phyloP scores from a whole-genome alignment of 169 alveolate species.

The Plasmodium vivax region DNA sequence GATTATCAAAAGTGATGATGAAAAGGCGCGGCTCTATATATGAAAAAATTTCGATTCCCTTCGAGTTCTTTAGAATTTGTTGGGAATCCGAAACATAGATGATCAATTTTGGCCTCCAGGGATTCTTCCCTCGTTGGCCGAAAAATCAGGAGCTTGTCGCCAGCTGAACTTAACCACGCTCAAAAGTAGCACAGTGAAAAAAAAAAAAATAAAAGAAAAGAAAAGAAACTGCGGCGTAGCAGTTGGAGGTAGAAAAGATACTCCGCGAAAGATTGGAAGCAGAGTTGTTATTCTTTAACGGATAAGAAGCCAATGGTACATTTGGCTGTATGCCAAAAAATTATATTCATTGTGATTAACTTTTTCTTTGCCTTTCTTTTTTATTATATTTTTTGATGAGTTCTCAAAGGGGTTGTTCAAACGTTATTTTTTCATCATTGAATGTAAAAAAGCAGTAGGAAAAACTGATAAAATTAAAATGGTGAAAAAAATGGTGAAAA shows the following conservation, averaged over 20 bases:
- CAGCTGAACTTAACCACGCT: slow-evolving; percentile 61
- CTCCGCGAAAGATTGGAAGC: background rate
- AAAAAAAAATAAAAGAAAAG: background rate
- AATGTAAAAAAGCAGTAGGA: background rate
- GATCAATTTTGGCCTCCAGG: slow-evolving; percentile 13
- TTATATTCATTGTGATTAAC: no score
- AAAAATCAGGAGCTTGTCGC: slow-evolving; percentile 59
- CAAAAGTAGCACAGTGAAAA: background rate
- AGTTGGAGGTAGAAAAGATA: no score
- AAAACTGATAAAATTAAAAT: no score
- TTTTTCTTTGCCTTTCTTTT: background rate
- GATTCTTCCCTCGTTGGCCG: background rate
- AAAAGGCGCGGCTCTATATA: slow-evolving; percentile 60
- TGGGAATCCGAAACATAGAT: slow-evolving; percentile 41
- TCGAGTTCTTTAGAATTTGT: slow-evolving; percentile 19
- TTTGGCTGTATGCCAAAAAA: background rate
- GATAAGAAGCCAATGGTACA: no score
- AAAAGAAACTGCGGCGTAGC: background rate
- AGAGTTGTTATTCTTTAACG: background rate
- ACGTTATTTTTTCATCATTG: no score
- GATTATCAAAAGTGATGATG: slow-evolving; percentile 76
- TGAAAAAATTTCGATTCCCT: slow-evolving; percentile 31
- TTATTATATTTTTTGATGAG: no score
- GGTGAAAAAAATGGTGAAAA: no score
- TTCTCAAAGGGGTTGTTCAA: no score